Evolutionary conservation across 2,329 filamentous ascomycete species (phyloP), one percentile per base, ranked within the genome.

Genomic region (Neonectria hederae): DNA sequence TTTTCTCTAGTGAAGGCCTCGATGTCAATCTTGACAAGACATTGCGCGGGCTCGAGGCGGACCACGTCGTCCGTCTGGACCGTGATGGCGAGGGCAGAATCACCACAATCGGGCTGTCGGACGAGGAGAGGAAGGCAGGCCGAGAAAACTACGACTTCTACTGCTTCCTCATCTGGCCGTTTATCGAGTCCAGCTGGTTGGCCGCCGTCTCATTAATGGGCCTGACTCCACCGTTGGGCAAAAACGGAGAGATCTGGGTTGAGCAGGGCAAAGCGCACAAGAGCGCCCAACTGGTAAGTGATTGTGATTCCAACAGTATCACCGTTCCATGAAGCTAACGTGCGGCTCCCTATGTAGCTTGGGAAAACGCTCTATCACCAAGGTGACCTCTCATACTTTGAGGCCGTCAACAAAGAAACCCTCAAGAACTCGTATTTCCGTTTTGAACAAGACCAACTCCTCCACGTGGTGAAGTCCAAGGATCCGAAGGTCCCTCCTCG

Each of bases 101-200:
- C n/a, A 82, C 83, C 1, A 88, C 83, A 59, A 82, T 97, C 40
- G 93, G 93, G 5, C 83, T 99, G 8, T 90, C 92, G 19, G 87
- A 92, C 6, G 81, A 86, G 3, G 96, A 99, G 78, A 86, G 94
- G 19, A 84, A 86, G 30, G 89, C 87, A 7, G 96, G 96, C 1
- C 85, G 95, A 40, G 96, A 99, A 78, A 98, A 97, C 74, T 99
- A 92, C 74, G 96, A 99, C 76, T 99, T 99, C 79, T 98, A 98
- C 81, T 98, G 95, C 81, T 99, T 98, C 84, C 82, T 99, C 21
- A 93, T 99, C 67, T 99, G 96, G 96, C 96, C 96, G 0, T 99
- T 99, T 72, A 94, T 98, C 69, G 96, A 99, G 79, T 92, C 94
- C 0, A 91, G 88, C 56, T 99, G 96, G 96, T 86, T 99, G 1